Percentiles rank a stretch among this genome's conserved stretches.
Conservation (phyloP, 1,139 yeast genomes). For the Taphrina sp. region DNA sequence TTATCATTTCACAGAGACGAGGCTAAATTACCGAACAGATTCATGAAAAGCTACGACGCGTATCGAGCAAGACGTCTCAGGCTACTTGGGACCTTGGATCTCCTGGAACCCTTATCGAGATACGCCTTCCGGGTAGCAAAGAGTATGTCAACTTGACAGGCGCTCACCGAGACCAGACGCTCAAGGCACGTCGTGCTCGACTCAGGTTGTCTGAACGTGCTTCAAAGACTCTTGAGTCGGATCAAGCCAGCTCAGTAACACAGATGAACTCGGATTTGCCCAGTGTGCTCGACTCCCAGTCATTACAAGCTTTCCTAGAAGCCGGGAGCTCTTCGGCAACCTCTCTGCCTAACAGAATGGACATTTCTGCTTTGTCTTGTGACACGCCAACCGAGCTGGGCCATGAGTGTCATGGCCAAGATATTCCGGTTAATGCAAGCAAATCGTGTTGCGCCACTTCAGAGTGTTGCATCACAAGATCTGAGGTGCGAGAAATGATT, state of each 20-base stretch:
- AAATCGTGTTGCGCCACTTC: too few relatives aligned
- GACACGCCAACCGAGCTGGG: too few relatives aligned
- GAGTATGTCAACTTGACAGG: not conserved
- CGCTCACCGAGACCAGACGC: not conserved
- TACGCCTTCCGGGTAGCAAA: slow-evolving; percentile 5
- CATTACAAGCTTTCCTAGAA: not conserved
- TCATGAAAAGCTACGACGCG: too few relatives aligned
- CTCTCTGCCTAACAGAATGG: not conserved
- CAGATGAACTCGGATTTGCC: not conserved
- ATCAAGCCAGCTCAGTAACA: not conserved
- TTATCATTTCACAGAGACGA: too few relatives aligned
- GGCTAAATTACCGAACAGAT: too few relatives aligned
- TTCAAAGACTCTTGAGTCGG: not conserved
- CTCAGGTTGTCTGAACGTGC: slow-evolving; percentile 3
- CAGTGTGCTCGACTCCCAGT: not conserved
- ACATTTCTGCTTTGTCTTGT: not conserved
- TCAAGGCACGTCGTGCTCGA: slow-evolving; percentile 6
- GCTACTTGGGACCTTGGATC: not conserved
- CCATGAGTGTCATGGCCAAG: too few relatives aligned
- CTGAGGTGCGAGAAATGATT: slow-evolving; percentile 6
- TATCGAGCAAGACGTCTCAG: too few relatives aligned
- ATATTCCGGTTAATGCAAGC: too few relatives aligned
- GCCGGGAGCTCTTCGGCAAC: not conserved
- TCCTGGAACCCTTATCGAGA: slow-evolving; percentile 4
- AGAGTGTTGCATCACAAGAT: too few relatives aligned